Base-by-base conservation (phyloP, 176 grass and related monocot genomes). In the Musa beccarii region DNA sequence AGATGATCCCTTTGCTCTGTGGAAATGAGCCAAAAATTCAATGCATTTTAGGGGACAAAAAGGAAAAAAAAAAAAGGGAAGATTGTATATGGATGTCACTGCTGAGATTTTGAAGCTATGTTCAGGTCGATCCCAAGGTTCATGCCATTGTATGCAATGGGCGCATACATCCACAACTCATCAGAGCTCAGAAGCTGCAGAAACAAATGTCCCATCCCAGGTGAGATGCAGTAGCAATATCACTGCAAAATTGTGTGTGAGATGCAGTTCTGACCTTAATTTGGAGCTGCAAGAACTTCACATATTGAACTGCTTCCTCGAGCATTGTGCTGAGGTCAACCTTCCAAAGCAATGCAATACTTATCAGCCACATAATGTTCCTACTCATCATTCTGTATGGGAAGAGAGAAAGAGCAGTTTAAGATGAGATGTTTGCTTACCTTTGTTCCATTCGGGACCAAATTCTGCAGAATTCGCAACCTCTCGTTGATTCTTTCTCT, bases 321-420 rank as follows among this genome's bases (percentile, higher is more conserved):
- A 98, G 86, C 94, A 98, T 98, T 75, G 94, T 98, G 82, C 90
- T 98, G 64, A 98, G 89, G 76, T 98, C 94, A 81, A 93, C 94
- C 94, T 97, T 80, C 62, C 51, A 87, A 5, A 72, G 59, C 22
- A 15, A 54, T 4, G 51, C 11, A 17, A 21, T 65, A 77, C 26
- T 28, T 28, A 28, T 28, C 26, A 28, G 1, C 26, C 26, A 28
- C 26, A 28, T 28, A 34, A 34, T 34, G 29, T 34, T 22, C 17
- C 1, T 25, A 52, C 2, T 66, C 11, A 25, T 11, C 21, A 19
- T 24, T 52, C 1, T 1, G 16, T 66, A 59, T 85, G 56, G 21
- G 49, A 57, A 69, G 28, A 51, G 56, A 68, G 28, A 24, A n/a
- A 6, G 3, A 75, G 25, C 19, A 71, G 52, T 62, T 12, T 67